Evolutionary conservation across 1,139 yeast genomes (phyloP).

Genomic region (Wickerhamomyces sp.): DNA sequence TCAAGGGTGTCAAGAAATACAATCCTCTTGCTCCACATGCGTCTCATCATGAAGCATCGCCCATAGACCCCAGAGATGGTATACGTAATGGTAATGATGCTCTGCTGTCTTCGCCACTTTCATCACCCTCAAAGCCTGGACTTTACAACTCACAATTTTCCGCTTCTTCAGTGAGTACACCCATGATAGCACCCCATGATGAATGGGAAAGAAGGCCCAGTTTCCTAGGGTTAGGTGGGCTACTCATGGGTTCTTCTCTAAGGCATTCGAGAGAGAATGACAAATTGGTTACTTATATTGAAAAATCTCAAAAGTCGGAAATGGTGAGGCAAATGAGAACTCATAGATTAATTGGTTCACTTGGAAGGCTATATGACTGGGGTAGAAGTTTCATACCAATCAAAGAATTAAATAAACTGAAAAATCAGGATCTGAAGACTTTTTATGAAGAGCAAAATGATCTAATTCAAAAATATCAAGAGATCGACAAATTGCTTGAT

Average conservation of each 20-base stretch:
- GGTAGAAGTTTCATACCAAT: slow-evolving; percentile 7
- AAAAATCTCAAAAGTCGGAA: slow-evolving; percentile 14
- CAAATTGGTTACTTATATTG: slow-evolving; percentile 13
- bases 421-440: slow-evolving; percentile 23
- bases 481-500: slow-evolving; percentile 64
- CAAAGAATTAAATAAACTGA: slow-evolving; percentile 4
- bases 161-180: background rate
- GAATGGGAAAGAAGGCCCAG: slow-evolving; percentile 13
- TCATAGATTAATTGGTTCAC: slow-evolving; percentile 18
- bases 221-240: slow-evolving; percentile 10
- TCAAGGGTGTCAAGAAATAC: background rate
- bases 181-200: background rate
- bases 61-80: background rate
- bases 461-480: slow-evolving; percentile 50
- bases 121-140: background rate
- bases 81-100: background rate
- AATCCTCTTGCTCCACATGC: background rate
- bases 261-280: slow-evolving; percentile 19
- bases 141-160: background rate
- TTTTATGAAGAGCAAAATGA: slow-evolving; percentile 54
- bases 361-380: slow-evolving; percentile 16
- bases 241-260: slow-evolving; percentile 14
- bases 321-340: slow-evolving; percentile 19
- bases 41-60: background rate
- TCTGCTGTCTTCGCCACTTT: background rate